Evolutionary conservation across 139 green algal species (phyloP), one percentile per base, ranked within the genome.

Genomic region (Spirogloea muscicola): DNA sequence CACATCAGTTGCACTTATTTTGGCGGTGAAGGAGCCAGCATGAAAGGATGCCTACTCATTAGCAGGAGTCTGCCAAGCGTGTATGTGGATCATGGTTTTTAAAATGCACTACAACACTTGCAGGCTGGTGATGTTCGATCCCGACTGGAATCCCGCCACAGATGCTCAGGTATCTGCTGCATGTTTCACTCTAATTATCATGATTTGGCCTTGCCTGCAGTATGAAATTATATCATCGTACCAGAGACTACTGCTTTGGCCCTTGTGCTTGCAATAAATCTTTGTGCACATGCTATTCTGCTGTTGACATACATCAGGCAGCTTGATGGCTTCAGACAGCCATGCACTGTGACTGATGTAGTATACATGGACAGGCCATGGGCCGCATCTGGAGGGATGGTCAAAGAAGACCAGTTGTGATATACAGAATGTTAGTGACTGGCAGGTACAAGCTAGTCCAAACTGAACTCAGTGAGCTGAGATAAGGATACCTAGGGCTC

Each of bases 321-420:
- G n/a, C n/a, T n/a, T n/a, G n/a, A n/a, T n/a, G n/a, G n/a, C n/a
- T n/a, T n/a, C n/a, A n/a, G n/a, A n/a, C n/a, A n/a, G n/a, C n/a
- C n/a, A n/a, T n/a, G n/a, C n/a, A n/a, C n/a, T n/a, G n/a, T n/a
- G n/a, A n/a, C n/a, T n/a, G n/a, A n/a, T n/a, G n/a, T n/a, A n/a
- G n/a, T n/a, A n/a, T n/a, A n/a, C n/a, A n/a, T 73, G 6, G 3
- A 68, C 87, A 81, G 66, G 86, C 89, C 29, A 86, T 82, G 29
- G 81, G 72, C 36, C 85, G 94, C 48, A 91, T 98, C 41, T 99
- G 94, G 94, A 87, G 94, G 9, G 94, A 99, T 81, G 94, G 94
- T 0, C 94, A 99, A 84, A 86, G 87, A 73, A 96, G 95, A 86
- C 86, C 84, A 25, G 92, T 97, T 41, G 96, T 92, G 63, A 91